Base-by-base conservation (phyloP, 192 early-diverging fungal genomes). In the Geosiphon pyriformis region DNA sequence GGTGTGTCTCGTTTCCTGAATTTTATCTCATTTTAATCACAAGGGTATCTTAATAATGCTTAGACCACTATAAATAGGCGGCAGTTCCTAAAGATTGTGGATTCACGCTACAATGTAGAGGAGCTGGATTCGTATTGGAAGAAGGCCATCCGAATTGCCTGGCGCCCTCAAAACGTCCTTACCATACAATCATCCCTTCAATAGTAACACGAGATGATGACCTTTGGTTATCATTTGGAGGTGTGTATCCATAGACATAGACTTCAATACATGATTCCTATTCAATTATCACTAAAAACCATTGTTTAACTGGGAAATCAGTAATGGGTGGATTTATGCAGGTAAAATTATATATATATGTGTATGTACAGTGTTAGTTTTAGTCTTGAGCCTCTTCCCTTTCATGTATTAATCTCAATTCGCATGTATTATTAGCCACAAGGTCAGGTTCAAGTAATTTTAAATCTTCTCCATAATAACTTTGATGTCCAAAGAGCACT, bases 171-270 rank as follows among this genome's bases (percentile, higher is more conserved):
- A 92, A 92, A 70, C 76, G 90, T 7, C 87, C 90, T 0, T 90
- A 86, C 67, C 90, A 92, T 77, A 92, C 90, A 3, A 90, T 92
- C 51, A 88, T 92, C 47, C 87, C 85, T 2, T 82, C 82, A 22
- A 84, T 89, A 80, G 79, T 83, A 22, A 88, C 85, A 1, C 47
- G 32, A 33, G 62, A 31, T 25, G 67, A 72, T 48, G 68, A 77
- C 29, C 68, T 83, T 17, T 63, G 67, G 56, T 52, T 76, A 35
- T 77, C 66, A 34, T 84, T 78, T 62, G 86, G 86, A 25, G 71
- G 73, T 72, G 66, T 58, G 30, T 57, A 10, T 18, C 11, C 32
- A 52, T 26, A 30, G 4, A 33, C 26, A n/a, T n/a, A n/a, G n/a
- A n/a, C n/a, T n/a, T n/a, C n/a, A n/a, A n/a, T n/a, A n/a, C n/a